Evolutionary conservation across 2,329 filamentous ascomycete genomes (phyloP).

Genomic region (Paecilomyces niveus): DNA sequence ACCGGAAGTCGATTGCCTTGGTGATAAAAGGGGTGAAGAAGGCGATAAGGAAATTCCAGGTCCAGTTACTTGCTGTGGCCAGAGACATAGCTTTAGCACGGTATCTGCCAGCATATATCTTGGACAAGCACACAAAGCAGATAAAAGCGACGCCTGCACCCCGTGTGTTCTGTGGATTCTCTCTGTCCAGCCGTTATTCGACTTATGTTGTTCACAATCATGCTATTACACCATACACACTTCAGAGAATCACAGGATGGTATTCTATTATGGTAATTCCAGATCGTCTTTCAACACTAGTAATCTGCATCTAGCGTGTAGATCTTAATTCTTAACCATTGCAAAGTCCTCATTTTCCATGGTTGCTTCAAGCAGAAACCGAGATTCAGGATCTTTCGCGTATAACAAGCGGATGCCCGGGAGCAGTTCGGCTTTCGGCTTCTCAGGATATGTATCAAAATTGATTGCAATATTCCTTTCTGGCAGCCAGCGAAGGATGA

Average conservation of each 20-base stretch:
- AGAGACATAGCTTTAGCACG: constrained; percentile 72
- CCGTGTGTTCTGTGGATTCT: constrained; percentile 36
- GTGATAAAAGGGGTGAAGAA: constrained; percentile 82
- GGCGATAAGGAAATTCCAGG: constrained; percentile 66
- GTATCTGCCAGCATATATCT: constrained; percentile 40
- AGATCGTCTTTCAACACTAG: too few relatives aligned
- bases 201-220: too few relatives aligned
- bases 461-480: neutral
- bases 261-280: too few relatives aligned
- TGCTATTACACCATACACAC: too few relatives aligned
- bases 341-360: too few relatives aligned
- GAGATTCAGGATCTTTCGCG: too few relatives aligned
- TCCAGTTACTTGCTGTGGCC: constrained; percentile 74
- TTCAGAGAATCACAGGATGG: too few relatives aligned
- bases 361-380: too few relatives aligned
- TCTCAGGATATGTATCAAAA: neutral
- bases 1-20: constrained; percentile 62
- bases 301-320: too few relatives aligned
- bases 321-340: too few relatives aligned
- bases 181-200: constrained; percentile 27
- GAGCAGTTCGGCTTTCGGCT: neutral
- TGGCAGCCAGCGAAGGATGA: neutral
- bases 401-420: too few relatives aligned
- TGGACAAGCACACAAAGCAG: constrained; percentile 61
- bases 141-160: constrained; percentile 61